Percentiles rank a stretch among this genome's conserved stretches.
These are phyloP conservation scores for Nakazawaea ambrosiae DNA, from an alignment of 805 yeast genomes.

Conservation along the genomic window DNA sequence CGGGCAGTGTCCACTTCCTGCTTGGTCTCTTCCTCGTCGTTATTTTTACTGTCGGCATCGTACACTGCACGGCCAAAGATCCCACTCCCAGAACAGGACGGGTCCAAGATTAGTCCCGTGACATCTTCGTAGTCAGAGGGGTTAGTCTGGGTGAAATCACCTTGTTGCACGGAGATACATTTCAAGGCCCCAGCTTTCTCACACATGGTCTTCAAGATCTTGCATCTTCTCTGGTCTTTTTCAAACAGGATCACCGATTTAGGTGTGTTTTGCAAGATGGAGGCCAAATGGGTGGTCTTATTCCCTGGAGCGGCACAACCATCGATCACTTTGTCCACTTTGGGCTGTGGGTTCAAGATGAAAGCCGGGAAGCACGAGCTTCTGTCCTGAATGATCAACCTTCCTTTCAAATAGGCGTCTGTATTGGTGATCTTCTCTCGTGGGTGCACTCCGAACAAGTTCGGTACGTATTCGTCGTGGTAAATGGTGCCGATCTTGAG, in stretches of 20 bases:
- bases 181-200: constrained; percentile 60
- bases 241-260: constrained; percentile 76
- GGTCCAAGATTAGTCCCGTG: constrained; percentile 85
- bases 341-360: constrained; percentile 58
- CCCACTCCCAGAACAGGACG: constrained; percentile 97
- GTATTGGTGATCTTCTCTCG: constrained; percentile 59
- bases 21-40: constrained; percentile 43
- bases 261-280: constrained; percentile 38
- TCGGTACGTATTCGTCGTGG: constrained; percentile 66
- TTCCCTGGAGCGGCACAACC: constrained; percentile 99
- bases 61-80: constrained; percentile 84
- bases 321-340: constrained; percentile 63
- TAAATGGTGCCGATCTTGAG: constrained; percentile 51
- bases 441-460: constrained; percentile 79
- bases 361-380: constrained; percentile 96
- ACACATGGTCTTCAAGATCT: constrained; percentile 70
- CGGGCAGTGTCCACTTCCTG: constrained; percentile 43
- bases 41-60: constrained; percentile 33
- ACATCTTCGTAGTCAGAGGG: constrained; percentile 58
- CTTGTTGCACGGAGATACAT: constrained; percentile 34
- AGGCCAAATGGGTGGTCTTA: constrained; percentile 89
- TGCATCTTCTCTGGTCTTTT: constrained; percentile 67
- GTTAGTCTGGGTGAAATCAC: constrained; percentile 56
- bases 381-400: constrained; percentile 86
- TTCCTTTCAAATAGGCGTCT: constrained; percentile 67